Base-by-base conservation (phyloP, 1,284 basidiomycete genomes). In the Sphaerobolus stellatus region DNA sequence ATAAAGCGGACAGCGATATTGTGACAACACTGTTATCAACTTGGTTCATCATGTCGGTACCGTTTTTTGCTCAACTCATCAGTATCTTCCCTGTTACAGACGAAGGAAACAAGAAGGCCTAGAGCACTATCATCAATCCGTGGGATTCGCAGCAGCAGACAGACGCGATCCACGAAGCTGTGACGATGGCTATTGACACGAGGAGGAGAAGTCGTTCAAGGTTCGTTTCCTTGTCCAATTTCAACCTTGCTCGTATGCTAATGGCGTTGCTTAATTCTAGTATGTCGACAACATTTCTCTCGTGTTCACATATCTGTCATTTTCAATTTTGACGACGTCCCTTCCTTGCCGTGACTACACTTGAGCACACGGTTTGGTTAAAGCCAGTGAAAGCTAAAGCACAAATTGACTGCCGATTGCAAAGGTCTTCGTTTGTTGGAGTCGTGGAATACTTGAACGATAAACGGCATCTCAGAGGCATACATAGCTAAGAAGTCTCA, bases 81-180 rank as follows among this genome's bases (percentile, higher is more conserved):
- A 94, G 91, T 62, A 90, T 96, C 4, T 99, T 98, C 71, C 81
- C 88, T 1, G 86, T 89, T 5, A 66, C 69, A 13, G 69, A 68
- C 25, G 64, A n/a, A n/a, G n/a, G n/a, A n/a, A n/a, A n/a, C n/a
- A n/a, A n/a, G n/a, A n/a, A n/a, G n/a, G n/a, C n/a, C n/a, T n/a
- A n/a, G n/a, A 90, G 89, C 43, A 80, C 97, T 61, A 92, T 98
- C 66, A 92, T 97, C 65, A 98, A 98, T 74, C 94, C 94, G 27
- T 95, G 93, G 93, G 93, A 95, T 68, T 88, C 89, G 24, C 94
- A 97, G 70, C 88, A 94, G 62, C 94, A 98, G 36, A 96, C 97
- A 1, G 89, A 97, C 66, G 94, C 94, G 5, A 98, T 99, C 60
- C 87, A 95, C 71, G 86, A 92, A 68, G 94, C 96, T 0, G 85